phyloP scores from a whole-genome alignment of 2,329 filamentous ascomycete species.

The Pseudocercospora crystallina region DNA sequence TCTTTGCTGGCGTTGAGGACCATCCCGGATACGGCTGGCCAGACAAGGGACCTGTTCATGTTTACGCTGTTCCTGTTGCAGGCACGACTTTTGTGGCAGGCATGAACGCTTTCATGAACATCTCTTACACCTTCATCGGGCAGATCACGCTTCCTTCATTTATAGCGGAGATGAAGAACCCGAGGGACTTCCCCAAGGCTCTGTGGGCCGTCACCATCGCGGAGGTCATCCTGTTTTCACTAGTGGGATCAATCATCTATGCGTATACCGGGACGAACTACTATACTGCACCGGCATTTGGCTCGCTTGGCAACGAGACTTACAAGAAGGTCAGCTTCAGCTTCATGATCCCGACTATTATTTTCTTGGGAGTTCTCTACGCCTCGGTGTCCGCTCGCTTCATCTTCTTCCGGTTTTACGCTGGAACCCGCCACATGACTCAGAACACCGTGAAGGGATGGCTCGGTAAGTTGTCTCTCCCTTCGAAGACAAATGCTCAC shows the following conservation, averaged over 20 bases:
- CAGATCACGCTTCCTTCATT: conserved; percentile 93
- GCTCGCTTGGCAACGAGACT: conserved; percentile 68
- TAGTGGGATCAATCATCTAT: conserved; percentile 79
- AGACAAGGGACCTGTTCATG: conserved; percentile 60
- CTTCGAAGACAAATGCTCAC: too few species aligned
- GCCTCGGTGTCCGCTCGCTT: conserved; percentile 88
- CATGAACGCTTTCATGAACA: conserved; percentile 89
- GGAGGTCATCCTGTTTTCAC: conserved; percentile 80
- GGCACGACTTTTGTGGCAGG: conserved; percentile 78
- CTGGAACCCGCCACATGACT: conserved; percentile 73
- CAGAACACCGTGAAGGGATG: conserved; percentile 81
- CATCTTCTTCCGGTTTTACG: conserved; percentile 86
- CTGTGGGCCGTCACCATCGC: conserved; percentile 87
- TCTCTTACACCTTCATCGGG: conserved; percentile 93
- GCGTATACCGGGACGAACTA: conserved; percentile 88
- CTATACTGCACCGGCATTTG: conserved; percentile 83
- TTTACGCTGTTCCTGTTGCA: conserved; percentile 65
- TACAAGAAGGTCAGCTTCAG: conserved; percentile 89
- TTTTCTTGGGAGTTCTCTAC: conserved; percentile 88
- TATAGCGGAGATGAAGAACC: conserved; percentile 87
- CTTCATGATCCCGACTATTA: conserved; percentile 93
- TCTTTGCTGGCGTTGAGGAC: conserved; percentile 74
- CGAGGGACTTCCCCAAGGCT: conserved; percentile 85
- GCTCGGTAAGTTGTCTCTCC: conserved; percentile 41
- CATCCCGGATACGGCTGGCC: conserved; percentile 61